Base-by-base conservation (phyloP, 352 stramenopile species). In the Lagenidium sp. region DNA sequence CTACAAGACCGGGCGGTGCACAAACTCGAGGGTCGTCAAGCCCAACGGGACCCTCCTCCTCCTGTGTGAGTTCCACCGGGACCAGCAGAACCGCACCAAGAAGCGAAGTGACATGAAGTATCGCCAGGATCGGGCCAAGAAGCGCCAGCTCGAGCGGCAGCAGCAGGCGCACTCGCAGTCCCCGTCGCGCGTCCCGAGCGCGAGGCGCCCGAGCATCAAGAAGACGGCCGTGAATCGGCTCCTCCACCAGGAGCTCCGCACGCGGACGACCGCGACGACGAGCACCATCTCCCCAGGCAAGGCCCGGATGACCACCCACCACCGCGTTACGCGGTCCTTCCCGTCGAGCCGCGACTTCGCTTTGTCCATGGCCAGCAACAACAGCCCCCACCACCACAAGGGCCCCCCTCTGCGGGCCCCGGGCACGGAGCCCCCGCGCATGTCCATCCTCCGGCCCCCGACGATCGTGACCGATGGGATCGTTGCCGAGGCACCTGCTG, bases 81-180 rank as follows among this genome's bases (percentile, higher is more conserved):
- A 65, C 44, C 79, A 90, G 48, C 77, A 90, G 50, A 93, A 93
- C 41, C 65, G 78, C n/a, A 90, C 78, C 20, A 92, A 92, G 60
- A 89, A 89, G 52, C 74, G 76, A 6, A 89, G 76, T 42, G 79
- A 92, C 47, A 74, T 84, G 50, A 86, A 89, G 49, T 85, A 83
- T 55, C 63, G 77, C 13, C 65, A 81, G 22, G 50, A 85, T 39
- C 76, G 76, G 13, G 65, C 70, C 32, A 68, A 67, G 46, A 84
- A 85, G 43, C 73, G 76, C 25, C 45, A 55, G 46, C 31, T 54
- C 22, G 45, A 55, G 31, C 26, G 22, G 26, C 42, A n/a, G 29
- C 32, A 50, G 44, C 19, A 30, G 26, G 30, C 35, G 16, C 26
- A 34, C 19, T 13, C 36, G 18, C 36, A 12, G 35, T 20, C 20